These are phyloP conservation scores for Aureobasidium namibiae DNA, from an alignment of 2,329 filamentous ascomycete species.

Conservation along the genomic window DNA sequence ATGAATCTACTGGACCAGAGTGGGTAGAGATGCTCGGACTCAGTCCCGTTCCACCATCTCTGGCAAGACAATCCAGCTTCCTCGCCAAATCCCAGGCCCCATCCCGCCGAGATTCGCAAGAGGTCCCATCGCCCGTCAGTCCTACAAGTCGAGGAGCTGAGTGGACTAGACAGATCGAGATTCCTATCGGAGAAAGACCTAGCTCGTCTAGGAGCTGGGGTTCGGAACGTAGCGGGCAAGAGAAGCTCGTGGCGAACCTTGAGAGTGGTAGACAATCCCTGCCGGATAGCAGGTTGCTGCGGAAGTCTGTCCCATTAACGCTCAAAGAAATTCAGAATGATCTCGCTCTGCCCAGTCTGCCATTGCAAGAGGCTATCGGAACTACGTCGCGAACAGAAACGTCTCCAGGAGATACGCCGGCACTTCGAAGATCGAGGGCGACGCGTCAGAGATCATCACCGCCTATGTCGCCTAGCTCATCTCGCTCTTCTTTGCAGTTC, in stretches of 20 bases:
- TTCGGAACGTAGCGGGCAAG: not conserved
- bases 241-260: not conserved
- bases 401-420: conserved; percentile 7
- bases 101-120: not conserved
- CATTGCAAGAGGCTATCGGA: not conserved
- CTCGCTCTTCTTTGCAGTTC: conserved; percentile 1
- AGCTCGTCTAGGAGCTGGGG: conserved; percentile 38
- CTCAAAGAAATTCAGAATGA: conserved; percentile 14
- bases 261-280: not conserved
- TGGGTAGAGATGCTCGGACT: conserved; percentile 83
- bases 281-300: not conserved
- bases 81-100: conserved; percentile 21
- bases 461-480: conserved; percentile 21
- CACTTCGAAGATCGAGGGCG: conserved; percentile 31
- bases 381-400: not conserved
- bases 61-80: conserved; percentile 48
- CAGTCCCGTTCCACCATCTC: conserved; percentile 52
- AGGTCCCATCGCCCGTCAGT: not conserved
- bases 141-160: not conserved
- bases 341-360: conserved; percentile 13
- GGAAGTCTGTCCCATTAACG: not conserved
- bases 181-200: conserved; percentile 54
- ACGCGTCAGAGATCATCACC: conserved; percentile 27
- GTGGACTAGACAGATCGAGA: conserved; percentile 44
- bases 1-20: conserved; percentile 69